phyloP scores from a whole-genome alignment of 2,329 filamentous ascomycete species.

The Neofusicoccum cordaticola region DNA sequence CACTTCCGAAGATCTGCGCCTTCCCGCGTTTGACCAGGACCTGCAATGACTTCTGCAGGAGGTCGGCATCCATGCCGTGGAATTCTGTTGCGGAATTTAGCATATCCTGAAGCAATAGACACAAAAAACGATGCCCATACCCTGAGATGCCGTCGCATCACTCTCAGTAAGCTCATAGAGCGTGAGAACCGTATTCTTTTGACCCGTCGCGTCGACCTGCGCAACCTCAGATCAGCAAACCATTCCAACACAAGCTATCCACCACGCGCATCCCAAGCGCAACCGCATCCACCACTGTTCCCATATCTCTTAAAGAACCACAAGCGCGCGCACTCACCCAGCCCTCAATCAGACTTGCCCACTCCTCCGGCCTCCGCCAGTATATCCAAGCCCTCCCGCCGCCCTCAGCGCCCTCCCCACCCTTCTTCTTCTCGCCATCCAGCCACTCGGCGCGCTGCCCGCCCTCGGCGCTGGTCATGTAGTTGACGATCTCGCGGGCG shows the following conservation, averaged over 20 bases:
- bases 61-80: slow-evolving; percentile 79
- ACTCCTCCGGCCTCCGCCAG: slow-evolving; percentile 87
- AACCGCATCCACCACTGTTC: no score
- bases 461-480: slow-evolving; percentile 54
- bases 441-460: slow-evolving; percentile 66
- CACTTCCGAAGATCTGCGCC: slow-evolving; percentile 88
- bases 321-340: slow-evolving; percentile 49
- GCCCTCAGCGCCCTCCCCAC: slow-evolving; percentile 19
- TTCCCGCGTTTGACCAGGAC: slow-evolving; percentile 85
- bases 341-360: slow-evolving; percentile 72
- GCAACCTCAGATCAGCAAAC: background rate
- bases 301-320: no score
- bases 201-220: slow-evolving; percentile 72
- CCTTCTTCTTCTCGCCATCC: slow-evolving; percentile 14
- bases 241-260: no score
- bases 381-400: slow-evolving; percentile 64
- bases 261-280: no score
- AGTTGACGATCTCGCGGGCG: slow-evolving; percentile 53
- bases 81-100: slow-evolving; percentile 55
- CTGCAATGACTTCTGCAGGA: slow-evolving; percentile 75
- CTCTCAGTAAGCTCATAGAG: slow-evolving; percentile 88
- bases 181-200: slow-evolving; percentile 85
- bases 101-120: background rate
- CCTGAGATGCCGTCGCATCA: slow-evolving; percentile 68
- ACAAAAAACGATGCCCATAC: slow-evolving; percentile 42